Percentiles rank a stretch among this genome's conserved stretches.
phyloP scores from a whole-genome alignment of 2,329 filamentous ascomycete species.

The Aspergillus hiratsukae region DNA sequence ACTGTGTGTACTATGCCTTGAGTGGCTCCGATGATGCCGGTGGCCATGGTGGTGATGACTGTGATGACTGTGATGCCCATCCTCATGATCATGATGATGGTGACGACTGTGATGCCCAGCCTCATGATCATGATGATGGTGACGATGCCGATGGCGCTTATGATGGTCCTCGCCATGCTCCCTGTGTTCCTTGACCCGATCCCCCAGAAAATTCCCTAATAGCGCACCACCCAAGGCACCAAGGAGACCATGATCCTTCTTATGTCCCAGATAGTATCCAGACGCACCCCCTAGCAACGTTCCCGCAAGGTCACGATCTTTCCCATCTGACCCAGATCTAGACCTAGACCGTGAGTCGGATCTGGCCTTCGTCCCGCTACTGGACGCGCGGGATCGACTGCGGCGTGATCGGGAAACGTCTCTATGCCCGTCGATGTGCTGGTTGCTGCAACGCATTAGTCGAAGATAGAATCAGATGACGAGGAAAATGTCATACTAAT shows the following conservation, averaged over 20 bases:
- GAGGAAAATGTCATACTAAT: slow-evolving; percentile 11
- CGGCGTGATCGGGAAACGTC: background rate
- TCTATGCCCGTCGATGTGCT: background rate
- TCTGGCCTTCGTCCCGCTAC: slow-evolving; percentile 2
- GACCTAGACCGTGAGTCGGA: slow-evolving; percentile 30
- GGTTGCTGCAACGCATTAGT: background rate
- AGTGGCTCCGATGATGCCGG: slow-evolving; percentile 20
- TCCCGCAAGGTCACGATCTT: slow-evolving; percentile 54
- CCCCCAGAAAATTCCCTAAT: slow-evolving; percentile 51
- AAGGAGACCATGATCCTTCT: slow-evolving; percentile 53
- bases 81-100: slow-evolving; percentile 9
- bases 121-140: slow-evolving; percentile 18
- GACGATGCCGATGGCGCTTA: slow-evolving; percentile 5
- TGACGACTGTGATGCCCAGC: slow-evolving; percentile 7
- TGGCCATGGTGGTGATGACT: slow-evolving; percentile 8
- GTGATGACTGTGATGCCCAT: slow-evolving; percentile 7
- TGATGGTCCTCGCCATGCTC: slow-evolving; percentile 25
- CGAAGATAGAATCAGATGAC: background rate
- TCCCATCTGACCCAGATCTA: slow-evolving; percentile 40
- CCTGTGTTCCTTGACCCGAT: slow-evolving; percentile 46
- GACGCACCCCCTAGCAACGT: slow-evolving; percentile 54
- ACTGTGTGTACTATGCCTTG: slow-evolving; percentile 17
- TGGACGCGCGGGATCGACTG: background rate
- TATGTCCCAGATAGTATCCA: slow-evolving; percentile 54
- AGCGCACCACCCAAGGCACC: slow-evolving; percentile 57